Base-by-base conservation (phyloP, 208 protist species). In the Acanthamoeba lenticulata region DNA sequence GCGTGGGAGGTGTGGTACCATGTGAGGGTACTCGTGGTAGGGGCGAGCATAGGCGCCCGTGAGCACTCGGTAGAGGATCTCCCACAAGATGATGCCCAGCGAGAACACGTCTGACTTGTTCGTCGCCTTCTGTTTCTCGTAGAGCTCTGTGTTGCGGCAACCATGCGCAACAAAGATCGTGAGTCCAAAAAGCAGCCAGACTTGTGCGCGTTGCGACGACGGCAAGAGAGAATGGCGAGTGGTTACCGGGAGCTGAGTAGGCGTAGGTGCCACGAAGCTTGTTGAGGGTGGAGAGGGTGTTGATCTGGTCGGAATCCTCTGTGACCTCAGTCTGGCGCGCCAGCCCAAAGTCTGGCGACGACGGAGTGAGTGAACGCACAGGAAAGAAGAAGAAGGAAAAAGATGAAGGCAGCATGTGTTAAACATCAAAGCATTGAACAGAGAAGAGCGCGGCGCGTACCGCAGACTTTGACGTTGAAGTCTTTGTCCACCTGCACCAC, bases 221-320 rank as follows among this genome's bases (percentile, higher is more conserved):
- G 21, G 52, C 52, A 60, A 60, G 11, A 27, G 52, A 21, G 11
- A 21, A 60, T 2, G 2, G 29, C 19, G 6, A 38, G 65, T 6
- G 17, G 11, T n/a, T 74, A 74, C 65, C 77, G 27, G 77, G 77
- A 47, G 77, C 77, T 11, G 77, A 60, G 34, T 86, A 86, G 44
- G 19, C 77, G 77, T 86, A 86, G 29, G 77, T 86, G 38, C 77
- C 77, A 21, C 77, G 38, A 57, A 47, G 45, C 24, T 86, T 86
- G 77, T 86, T 60, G 77, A 86, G 77, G n/a, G 77, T 86, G 77
- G 77, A 86, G 42, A 86, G 45, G 4, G 77, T 86, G 77, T 86
- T 86, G 77, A 86, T 86, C 44, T 86, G 77, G 40, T 86, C 77
- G 1, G 11, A 21, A n/a, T 86, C 44, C 36, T 55, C 38, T 1